A percentile compares a stretch with the other conserved stretches of the same genome.
These are phyloP conservation scores for Fusarium guadeloupense DNA, from an alignment of 2,329 filamentous ascomycete species.

Conservation along the genomic window DNA sequence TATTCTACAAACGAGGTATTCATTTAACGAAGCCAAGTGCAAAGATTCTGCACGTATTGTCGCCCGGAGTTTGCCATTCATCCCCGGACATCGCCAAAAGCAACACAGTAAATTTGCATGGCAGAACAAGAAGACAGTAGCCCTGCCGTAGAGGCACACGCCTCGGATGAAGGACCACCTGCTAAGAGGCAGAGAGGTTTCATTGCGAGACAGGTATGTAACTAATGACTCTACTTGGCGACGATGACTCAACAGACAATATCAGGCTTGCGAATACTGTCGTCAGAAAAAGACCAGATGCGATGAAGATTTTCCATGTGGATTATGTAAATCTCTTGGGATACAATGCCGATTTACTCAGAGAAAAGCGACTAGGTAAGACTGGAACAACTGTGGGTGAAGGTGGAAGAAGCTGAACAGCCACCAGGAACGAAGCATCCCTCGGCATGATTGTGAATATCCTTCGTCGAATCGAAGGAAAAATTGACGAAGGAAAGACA, in stretches of 20 bases:
- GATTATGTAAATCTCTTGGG: conserved; percentile 19
- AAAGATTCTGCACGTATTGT: conserved; percentile 10
- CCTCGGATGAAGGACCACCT: conserved; percentile 21
- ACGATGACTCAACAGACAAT: background rate
- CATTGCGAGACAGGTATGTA: conserved; percentile 28
- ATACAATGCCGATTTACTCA: conserved; percentile 22
- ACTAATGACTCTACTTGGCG: accelerated
- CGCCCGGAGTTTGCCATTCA: conserved; percentile 16
- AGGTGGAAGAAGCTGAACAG: background rate
- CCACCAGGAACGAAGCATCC: conserved; percentile 22
- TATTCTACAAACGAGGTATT: background rate
- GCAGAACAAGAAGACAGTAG: conserved; percentile 25
- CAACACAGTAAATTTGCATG: conserved; percentile 1
- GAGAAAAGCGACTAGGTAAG: conserved; percentile 26
- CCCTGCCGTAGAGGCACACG: background rate
- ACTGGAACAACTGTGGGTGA: accelerated
- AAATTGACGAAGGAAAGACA: conserved; percentile 22
- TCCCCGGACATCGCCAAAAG: conserved; percentile 14
- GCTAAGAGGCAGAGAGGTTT: conserved; percentile 26
- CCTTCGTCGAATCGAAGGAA: conserved; percentile 31
- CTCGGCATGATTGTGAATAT: conserved; percentile 35
- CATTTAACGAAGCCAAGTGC: background rate
- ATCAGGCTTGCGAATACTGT: conserved; percentile 33
- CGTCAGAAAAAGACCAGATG: conserved; percentile 34
- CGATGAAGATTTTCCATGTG: conserved; percentile 33